A percentile compares a stretch with the other conserved stretches of the same genome.
Conservation (phyloP, 1,284 basidiomycete species). For the Tausonia pullulans region DNA sequence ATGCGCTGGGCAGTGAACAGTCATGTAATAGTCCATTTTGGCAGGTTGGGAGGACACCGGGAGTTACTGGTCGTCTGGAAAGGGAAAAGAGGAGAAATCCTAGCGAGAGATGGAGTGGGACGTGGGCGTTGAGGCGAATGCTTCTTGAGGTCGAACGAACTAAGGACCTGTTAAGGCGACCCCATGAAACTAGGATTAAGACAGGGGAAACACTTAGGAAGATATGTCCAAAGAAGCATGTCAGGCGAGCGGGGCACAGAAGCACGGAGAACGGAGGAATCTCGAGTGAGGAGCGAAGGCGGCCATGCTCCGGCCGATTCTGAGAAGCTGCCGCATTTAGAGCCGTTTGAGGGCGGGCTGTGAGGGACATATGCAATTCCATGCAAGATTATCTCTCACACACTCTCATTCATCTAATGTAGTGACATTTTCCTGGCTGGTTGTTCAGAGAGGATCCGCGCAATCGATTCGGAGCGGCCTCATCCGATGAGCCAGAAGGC, state of each 20-base stretch:
- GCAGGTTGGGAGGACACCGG: neutral
- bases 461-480: no score
- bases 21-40: neutral
- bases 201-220: neutral
- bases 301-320: no score
- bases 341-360: no score
- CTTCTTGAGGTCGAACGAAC: neutral
- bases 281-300: neutral
- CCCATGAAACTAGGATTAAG: neutral
- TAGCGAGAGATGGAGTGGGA: neutral
- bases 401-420: no score
- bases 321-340: no score
- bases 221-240: neutral
- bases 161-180: neutral
- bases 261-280: neutral
- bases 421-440: no score
- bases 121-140: neutral
- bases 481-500: no score
- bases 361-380: no score
- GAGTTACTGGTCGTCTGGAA: neutral
- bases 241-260: neutral
- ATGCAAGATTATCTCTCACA: no score
- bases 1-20: neutral
- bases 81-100: neutral
- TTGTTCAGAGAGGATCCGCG: no score